A percentile compares a stretch with the other conserved stretches of the same genome.
phyloP scores from a whole-genome alignment of 2,329 filamentous ascomycete species.

The Pseudocercospora vitis region DNA sequence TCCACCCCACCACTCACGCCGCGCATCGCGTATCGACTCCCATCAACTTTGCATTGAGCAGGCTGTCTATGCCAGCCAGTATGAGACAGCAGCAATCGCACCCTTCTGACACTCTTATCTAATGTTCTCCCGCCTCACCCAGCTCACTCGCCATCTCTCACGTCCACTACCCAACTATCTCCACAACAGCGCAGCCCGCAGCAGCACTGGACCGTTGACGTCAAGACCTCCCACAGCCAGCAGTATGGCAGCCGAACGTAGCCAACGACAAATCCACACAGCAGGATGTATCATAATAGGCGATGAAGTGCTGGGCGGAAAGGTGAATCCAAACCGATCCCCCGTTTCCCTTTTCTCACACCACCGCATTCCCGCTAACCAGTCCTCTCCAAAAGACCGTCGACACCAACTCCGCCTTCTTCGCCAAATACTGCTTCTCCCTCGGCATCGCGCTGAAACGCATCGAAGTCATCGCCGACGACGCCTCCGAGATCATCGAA shows the following conservation, averaged over 20 bases:
- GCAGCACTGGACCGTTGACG: slow-evolving; percentile 45
- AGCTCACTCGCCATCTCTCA: slow-evolving; percentile 70
- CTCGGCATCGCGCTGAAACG: slow-evolving; percentile 72
- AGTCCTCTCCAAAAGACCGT: slow-evolving; percentile 54
- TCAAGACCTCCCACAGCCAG: slow-evolving; percentile 43
- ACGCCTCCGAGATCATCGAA: slow-evolving; percentile 86
- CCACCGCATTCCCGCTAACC: background rate
- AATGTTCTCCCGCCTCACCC: slow-evolving; percentile 77
- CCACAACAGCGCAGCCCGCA: slow-evolving; percentile 39
- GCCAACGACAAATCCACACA: slow-evolving; percentile 73
- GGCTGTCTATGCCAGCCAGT: no score
- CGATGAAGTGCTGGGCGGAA: slow-evolving; percentile 94
- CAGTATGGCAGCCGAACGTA: slow-evolving; percentile 55
- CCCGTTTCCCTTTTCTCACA: no score
- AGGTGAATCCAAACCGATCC: no score
- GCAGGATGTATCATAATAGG: slow-evolving; percentile 93
- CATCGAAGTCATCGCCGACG: slow-evolving; percentile 90
- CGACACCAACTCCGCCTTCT: slow-evolving; percentile 65
- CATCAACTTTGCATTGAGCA: background rate
- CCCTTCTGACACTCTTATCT: background rate
- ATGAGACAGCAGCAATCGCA: slow-evolving; percentile 6
- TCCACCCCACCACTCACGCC: background rate
- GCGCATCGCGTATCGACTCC: background rate
- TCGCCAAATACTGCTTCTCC: slow-evolving; percentile 66
- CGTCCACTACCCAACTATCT: slow-evolving; percentile 60